These are phyloP conservation scores for Chaetoceros tenuissimus DNA, from an alignment of 108 stramenopile genomes.

Conservation along the genomic window DNA sequence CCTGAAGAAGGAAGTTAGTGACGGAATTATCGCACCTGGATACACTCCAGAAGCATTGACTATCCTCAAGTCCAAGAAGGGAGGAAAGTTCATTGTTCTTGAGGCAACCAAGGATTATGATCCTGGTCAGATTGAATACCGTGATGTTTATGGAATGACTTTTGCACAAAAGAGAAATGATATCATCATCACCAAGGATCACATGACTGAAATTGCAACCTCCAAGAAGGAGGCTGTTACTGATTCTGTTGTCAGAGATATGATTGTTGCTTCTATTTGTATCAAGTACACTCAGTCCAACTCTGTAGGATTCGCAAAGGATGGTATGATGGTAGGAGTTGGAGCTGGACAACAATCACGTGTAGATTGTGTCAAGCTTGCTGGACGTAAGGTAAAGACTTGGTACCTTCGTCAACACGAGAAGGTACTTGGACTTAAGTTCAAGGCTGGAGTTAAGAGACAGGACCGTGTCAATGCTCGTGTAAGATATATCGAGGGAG, in stretches of 20 bases:
- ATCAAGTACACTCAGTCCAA: slow-evolving; percentile 99
- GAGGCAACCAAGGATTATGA: slow-evolving; percentile 77
- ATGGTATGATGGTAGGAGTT: slow-evolving; percentile 99
- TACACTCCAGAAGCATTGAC: slow-evolving; percentile 93
- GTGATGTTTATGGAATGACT: slow-evolving; percentile 97
- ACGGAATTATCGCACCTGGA: slow-evolving; percentile 98
- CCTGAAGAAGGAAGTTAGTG: slow-evolving; percentile 93
- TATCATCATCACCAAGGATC: slow-evolving; percentile 59
- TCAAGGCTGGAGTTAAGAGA: slow-evolving; percentile 91
- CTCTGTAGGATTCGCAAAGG: slow-evolving; percentile 92
- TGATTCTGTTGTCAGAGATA: slow-evolving; percentile 91
- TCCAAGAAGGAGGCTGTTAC: slow-evolving; percentile 39
- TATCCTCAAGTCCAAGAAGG: slow-evolving; percentile 95
- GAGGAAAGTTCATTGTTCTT: slow-evolving; percentile 95
- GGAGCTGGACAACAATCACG: slow-evolving; percentile 99
- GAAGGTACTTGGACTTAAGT: slow-evolving; percentile 89
- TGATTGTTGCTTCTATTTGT: slow-evolving; percentile 93
- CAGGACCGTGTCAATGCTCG: slow-evolving; percentile 98
- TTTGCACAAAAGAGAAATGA: slow-evolving; percentile 96
- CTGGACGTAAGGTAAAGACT: slow-evolving; percentile 92
- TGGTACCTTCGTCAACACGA: slow-evolving; percentile 98
- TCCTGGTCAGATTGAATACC: slow-evolving; percentile 88
- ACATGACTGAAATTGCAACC: slow-evolving; percentile 60
- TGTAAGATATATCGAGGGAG: slow-evolving; percentile 97
- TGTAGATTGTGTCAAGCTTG: slow-evolving; percentile 99